Conservation (phyloP, 2,329 filamentous ascomycete genomes). For the Bipolaris cookei region DNA sequence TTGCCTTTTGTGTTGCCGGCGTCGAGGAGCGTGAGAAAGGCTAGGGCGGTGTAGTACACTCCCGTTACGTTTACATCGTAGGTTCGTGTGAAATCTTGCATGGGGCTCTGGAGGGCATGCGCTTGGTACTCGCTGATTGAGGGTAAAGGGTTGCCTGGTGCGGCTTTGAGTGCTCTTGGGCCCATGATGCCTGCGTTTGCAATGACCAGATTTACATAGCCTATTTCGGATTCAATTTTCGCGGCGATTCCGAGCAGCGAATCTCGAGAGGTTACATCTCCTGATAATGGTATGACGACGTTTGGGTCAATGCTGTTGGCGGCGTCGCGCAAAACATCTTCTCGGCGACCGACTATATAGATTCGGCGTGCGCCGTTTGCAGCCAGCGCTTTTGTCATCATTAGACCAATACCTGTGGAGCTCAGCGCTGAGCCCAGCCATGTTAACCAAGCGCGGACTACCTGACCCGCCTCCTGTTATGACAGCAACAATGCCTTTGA, state of each 20-base stretch:
- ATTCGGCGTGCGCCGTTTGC: slow-evolving; percentile 27
- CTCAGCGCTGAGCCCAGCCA: not conserved
- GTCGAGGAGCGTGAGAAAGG: slow-evolving; percentile 53
- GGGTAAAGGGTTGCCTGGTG: slow-evolving; percentile 14
- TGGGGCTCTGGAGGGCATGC: slow-evolving; percentile 27
- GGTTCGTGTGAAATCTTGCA: slow-evolving; percentile 40
- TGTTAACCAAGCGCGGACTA: not conserved
- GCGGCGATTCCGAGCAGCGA: slow-evolving; percentile 22
- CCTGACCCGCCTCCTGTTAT: slow-evolving; percentile 33
- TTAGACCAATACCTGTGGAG: slow-evolving; percentile 25
- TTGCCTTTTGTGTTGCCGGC: slow-evolving; percentile 44
- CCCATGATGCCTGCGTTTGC: slow-evolving; percentile 37
- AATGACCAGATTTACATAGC: slow-evolving; percentile 32
- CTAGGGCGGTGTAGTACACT: slow-evolving; percentile 51
- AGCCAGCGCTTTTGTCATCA: slow-evolving; percentile 28
- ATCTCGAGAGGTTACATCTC: slow-evolving; percentile 28
- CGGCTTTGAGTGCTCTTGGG: slow-evolving; percentile 23
- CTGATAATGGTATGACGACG: slow-evolving; percentile 24
- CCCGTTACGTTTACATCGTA: slow-evolving; percentile 52
- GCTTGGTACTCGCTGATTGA: slow-evolving; percentile 25
- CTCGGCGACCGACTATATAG: slow-evolving; percentile 30
- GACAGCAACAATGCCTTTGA: slow-evolving; percentile 29
- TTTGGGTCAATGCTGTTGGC: slow-evolving; percentile 19
- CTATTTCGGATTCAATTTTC: slow-evolving; percentile 15
- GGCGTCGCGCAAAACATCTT: slow-evolving; percentile 18